Evolutionary conservation across 768 basidiomycete genomes (phyloP), one percentile per base, ranked within the genome.

Genomic region (Russula olivacea): DNA sequence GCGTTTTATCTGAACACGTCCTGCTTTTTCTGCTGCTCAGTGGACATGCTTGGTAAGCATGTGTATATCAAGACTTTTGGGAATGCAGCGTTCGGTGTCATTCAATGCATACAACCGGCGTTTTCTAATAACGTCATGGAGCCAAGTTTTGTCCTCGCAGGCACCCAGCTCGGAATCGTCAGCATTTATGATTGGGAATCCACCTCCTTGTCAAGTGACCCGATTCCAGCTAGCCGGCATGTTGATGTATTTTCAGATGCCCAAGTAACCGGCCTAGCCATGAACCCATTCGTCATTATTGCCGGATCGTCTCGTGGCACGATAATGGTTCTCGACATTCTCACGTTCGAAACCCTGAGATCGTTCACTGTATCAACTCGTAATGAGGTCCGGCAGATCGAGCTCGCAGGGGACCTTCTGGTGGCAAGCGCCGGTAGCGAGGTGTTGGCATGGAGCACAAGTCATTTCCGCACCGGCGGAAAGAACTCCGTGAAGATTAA

Each of bases 401-500:
- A 85, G 12, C 68, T 92, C 8, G 78, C 79, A 48, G 71, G 78
- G 3, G 81, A 88, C 55, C 72, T 83, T 12, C 61, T 93, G 25
- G 70, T 91, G 50, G 83, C 82, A 12, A 76, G 77, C 36, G 79
- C 87, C 4, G 89, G 84, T 10, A 82, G 81, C 62, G 74, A 79
- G 47, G 82, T 89, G 3, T 74, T 88, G 71, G 79, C 85, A 1
- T 93, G 89, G 87, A 82, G 79, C 67, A 83, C 84, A 6, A 86
- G 83, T 4, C 76, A 75, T 2, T 75, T 78, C 12, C 71, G 71
- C 72, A 73, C 67, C 74, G 71, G 69, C 68, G 68, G 67, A 48
- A 70, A 74, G 55, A 55, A 63, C 11, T 25, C 70, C 58, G 62
- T 59, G 43, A 72, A 68, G 62, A 65, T 50, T 23, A 75, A 72